Percentiles rank a stretch among this genome's conserved stretches.
Conservation (phyloP, 2,329 filamentous ascomycete species). For the Penicillium sp. region DNA sequence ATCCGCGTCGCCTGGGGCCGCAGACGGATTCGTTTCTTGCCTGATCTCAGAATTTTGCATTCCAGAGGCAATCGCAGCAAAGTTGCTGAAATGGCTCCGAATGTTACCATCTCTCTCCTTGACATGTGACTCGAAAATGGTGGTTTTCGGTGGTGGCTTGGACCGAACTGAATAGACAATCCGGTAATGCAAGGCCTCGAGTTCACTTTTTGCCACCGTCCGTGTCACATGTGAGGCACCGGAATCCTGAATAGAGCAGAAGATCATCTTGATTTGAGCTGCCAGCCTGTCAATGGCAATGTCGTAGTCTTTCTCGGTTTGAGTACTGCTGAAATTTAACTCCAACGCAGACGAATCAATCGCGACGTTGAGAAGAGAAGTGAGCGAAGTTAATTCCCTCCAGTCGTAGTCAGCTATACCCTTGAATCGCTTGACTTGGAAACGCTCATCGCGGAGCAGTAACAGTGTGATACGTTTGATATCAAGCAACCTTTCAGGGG, state of each 20-base stretch:
- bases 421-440: constrained; percentile 33
- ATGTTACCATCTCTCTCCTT: constrained; percentile 17
- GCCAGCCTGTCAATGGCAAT: constrained; percentile 67
- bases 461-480: constrained; percentile 32
- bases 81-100: constrained; percentile 13
- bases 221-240: constrained; percentile 70
- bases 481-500: constrained; percentile 29
- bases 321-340: constrained; percentile 32
- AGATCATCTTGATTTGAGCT: constrained; percentile 56
- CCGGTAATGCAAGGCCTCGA: constrained; percentile 74
- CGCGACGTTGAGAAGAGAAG: constrained; percentile 70
- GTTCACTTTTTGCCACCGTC: constrained; percentile 72
- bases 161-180: constrained; percentile 71
- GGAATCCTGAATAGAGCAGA: constrained; percentile 67
- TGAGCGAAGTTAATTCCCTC: constrained; percentile 62
- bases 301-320: constrained; percentile 61
- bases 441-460: constrained; percentile 32
- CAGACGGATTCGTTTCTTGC: not conserved
- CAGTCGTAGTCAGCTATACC: constrained; percentile 56
- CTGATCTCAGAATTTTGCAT: not conserved
- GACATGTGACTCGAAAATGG: constrained; percentile 34
- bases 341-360: constrained; percentile 63
- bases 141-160: constrained; percentile 55
- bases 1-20: not conserved
- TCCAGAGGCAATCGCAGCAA: not conserved